Evolutionary conservation across 1,139 yeast species (phyloP).

Genomic region (Pichia sp.): DNA sequence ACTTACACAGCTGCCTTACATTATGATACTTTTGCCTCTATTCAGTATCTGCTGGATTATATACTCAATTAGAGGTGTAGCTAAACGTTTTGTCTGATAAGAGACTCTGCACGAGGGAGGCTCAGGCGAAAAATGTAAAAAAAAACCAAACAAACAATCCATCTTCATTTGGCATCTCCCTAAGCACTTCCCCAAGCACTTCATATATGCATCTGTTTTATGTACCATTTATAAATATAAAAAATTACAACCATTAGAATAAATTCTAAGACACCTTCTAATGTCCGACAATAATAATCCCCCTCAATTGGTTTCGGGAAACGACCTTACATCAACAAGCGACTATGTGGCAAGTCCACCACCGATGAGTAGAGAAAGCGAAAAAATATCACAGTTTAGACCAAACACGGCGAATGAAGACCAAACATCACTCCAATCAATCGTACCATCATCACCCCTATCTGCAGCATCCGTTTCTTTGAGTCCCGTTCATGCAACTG

Average conservation of each 20-base stretch:
- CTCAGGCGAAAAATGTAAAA: not conserved
- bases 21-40: not conserved
- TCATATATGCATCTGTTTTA: too few relatives aligned
- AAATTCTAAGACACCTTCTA: too few relatives aligned
- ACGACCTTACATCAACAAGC: too few relatives aligned
- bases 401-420: not conserved
- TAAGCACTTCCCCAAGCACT: too few relatives aligned
- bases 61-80: not conserved
- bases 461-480: not conserved
- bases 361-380: too few relatives aligned
- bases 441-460: slow-evolving; percentile 1
- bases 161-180: too few relatives aligned
- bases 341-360: not conserved
- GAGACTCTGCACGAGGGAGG: not conserved
- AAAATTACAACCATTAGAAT: too few relatives aligned
- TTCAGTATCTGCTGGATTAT: not conserved
- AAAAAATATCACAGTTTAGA: not conserved
- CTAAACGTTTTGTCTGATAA: not conserved
- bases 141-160: too few relatives aligned
- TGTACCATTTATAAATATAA: too few relatives aligned
- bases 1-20: not conserved
- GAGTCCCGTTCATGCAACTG: not conserved
- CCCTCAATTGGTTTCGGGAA: too few relatives aligned
- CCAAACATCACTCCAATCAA: not conserved
- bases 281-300: too few relatives aligned